phyloP scores from a whole-genome alignment of 257 asterid genomes.

The Nyctanthes arbortristis region DNA sequence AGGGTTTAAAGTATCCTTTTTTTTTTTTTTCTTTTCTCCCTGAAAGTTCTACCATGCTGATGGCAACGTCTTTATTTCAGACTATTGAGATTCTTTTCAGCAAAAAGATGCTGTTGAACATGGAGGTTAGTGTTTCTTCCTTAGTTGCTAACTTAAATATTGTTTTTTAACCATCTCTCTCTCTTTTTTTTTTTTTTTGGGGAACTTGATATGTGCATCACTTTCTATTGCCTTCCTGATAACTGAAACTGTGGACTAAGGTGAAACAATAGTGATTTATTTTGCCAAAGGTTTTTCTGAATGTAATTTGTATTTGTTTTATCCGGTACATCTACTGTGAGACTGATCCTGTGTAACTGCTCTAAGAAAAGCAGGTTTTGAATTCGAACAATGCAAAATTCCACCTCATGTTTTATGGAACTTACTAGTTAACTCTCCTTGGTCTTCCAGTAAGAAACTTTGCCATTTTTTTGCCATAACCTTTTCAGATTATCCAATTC shows the following conservation, averaged over 20 bases:
- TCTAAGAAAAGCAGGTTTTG: not conserved
- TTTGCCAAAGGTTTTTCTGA: not conserved
- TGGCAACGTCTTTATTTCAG: constrained; percentile 49
- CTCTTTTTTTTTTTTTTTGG: no score
- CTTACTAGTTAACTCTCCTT: not conserved
- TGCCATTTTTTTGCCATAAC: not conserved
- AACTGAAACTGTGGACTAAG: not conserved
- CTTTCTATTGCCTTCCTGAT: not conserved
- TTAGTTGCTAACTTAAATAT: not conserved
- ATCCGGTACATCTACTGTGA: not conserved
- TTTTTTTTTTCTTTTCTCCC: not conserved
- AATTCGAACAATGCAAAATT: not conserved
- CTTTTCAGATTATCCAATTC: not conserved
- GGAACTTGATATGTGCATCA: not conserved
- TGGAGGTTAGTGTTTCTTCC: constrained; percentile 71
- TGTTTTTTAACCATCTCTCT: not conserved
- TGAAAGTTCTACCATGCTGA: constrained; percentile 15
- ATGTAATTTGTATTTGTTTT: not conserved
- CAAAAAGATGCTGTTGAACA: constrained; percentile 63
- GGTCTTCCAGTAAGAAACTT: not conserved
- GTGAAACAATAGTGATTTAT: not conserved
- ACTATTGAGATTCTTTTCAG: constrained; percentile 92
- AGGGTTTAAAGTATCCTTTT: no score
- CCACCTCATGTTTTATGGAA: not conserved
- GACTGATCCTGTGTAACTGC: not conserved